Evolutionary conservation across 2,329 filamentous ascomycete species (phyloP).

Genomic region (Colletotrichum simmondsii): DNA sequence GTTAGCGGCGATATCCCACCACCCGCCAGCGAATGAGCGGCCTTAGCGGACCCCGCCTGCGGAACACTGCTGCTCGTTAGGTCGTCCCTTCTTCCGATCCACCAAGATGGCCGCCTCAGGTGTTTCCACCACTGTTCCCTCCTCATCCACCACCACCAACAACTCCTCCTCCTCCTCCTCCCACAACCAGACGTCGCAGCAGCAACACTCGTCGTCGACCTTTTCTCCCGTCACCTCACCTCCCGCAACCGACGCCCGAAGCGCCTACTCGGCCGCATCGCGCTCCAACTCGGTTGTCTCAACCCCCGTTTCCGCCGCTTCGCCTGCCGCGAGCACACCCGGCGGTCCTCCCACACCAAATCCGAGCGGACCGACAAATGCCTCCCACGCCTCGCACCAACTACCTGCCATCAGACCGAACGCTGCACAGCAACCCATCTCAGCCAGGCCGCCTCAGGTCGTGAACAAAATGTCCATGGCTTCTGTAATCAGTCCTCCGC

Average conservation of each 20-base stretch:
- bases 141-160: constrained; percentile 15
- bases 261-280: constrained; percentile 14
- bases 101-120: constrained; percentile 32
- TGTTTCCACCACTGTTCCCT: constrained; percentile 29
- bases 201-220: constrained; percentile 14
- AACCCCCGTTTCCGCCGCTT: constrained; percentile 24
- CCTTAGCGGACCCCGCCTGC: constrained; percentile 24
- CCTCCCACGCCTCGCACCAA: constrained; percentile 29
- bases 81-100: constrained; percentile 27
- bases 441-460: constrained; percentile 40
- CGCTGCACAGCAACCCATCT: constrained; percentile 42
- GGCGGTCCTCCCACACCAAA: constrained; percentile 24
- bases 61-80: constrained; percentile 24
- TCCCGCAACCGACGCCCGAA: constrained; percentile 16
- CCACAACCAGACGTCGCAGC: not conserved
- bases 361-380: constrained; percentile 29
- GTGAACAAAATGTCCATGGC: constrained; percentile 60
- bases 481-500: constrained; percentile 55
- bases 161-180: constrained; percentile 14
- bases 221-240: constrained; percentile 26
- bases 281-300: constrained; percentile 30
- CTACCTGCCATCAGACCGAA: constrained; percentile 35
- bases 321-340: constrained; percentile 22
- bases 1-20: not conserved
- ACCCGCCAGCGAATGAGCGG: constrained; percentile 22